These are phyloP conservation scores for Gloeopeniophorella convolvens DNA, from an alignment of 768 basidiomycete species.

Conservation along the genomic window DNA sequence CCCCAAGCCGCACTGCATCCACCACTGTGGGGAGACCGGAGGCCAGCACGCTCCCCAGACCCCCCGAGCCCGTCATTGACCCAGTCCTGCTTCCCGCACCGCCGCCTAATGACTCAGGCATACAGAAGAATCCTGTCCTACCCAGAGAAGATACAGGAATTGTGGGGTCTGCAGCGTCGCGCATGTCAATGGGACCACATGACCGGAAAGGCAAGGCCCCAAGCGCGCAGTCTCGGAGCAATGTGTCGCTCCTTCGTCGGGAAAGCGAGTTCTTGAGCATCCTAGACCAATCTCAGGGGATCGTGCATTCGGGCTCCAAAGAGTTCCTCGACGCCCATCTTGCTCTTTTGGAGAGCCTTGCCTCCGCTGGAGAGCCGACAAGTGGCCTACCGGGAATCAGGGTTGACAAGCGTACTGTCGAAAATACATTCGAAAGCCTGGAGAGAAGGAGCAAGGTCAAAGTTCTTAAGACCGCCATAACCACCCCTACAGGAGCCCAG, in stretches of 20 bases:
- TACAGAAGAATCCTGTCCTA: no score
- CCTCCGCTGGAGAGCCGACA: conserved; percentile 55
- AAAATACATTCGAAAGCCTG: conserved; percentile 50
- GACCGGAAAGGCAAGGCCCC: conserved; percentile 13
- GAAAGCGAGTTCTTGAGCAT: conserved; percentile 74
- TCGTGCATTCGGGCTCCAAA: conserved; percentile 57
- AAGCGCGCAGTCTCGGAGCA: conserved; percentile 38
- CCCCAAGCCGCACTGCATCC: no score
- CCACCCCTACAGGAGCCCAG: conserved; percentile 50
- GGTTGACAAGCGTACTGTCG: conserved; percentile 69
- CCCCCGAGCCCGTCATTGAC: no score
- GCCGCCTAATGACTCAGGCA: no score
- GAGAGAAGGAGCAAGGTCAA: conserved; percentile 64
- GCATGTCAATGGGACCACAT: conserved; percentile 9
- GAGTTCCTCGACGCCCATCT: conserved; percentile 66
- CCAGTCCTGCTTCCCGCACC: no score
- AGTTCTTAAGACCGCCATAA: conserved; percentile 58
- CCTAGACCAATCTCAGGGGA: conserved; percentile 59
- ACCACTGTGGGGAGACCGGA: no score
- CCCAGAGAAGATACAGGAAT: neutral
- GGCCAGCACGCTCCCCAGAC: no score
- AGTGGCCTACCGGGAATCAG: conserved; percentile 64
- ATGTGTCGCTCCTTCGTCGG: conserved; percentile 71
- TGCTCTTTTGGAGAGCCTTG: conserved; percentile 51
- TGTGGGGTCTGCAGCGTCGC: neutral